phyloP scores from a whole-genome alignment of 2,329 filamentous ascomycete species.

The Furcasterigmium sp. region DNA sequence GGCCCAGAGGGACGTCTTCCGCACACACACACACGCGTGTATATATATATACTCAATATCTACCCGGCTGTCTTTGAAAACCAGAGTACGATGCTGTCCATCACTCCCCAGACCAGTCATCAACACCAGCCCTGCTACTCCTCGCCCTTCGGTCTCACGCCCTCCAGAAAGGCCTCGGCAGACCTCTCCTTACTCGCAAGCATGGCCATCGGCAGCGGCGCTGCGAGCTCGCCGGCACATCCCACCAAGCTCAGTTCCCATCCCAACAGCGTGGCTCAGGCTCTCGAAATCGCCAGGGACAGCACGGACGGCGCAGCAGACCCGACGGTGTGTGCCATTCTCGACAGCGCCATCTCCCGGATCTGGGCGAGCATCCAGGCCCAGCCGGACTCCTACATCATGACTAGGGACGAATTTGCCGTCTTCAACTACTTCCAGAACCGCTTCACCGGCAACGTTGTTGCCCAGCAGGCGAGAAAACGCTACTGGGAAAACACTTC shows the following conservation, averaged over 20 bases:
- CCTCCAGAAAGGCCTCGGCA: slow-evolving; percentile 1
- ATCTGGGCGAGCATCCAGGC: slow-evolving; percentile 65
- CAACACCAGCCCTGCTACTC: slow-evolving; percentile 11
- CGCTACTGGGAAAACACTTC: slow-evolving; percentile 47
- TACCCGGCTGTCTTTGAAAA: background rate
- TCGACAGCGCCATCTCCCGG: slow-evolving; percentile 57
- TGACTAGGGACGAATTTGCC: slow-evolving; percentile 73
- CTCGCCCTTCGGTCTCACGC: slow-evolving; percentile 8
- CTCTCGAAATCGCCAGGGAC: slow-evolving; percentile 72
- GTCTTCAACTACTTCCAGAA: slow-evolving; percentile 81
- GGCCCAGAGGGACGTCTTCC: too few relatives aligned
- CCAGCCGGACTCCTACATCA: slow-evolving; percentile 64
- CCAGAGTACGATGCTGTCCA: slow-evolving; percentile 11
- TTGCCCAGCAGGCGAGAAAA: slow-evolving; percentile 41
- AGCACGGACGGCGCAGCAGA: slow-evolving; percentile 62
- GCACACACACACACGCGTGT: too few relatives aligned
- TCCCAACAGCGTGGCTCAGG: slow-evolving; percentile 51
- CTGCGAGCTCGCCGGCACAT: background rate
- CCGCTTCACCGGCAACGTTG: slow-evolving; percentile 51
- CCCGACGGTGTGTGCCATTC: slow-evolving; percentile 54
- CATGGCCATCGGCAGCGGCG: slow-evolving; percentile 10
- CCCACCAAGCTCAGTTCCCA: background rate
- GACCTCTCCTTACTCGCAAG: slow-evolving; percentile 8
- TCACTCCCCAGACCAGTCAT: slow-evolving; percentile 12
- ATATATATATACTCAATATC: slow-evolving; percentile 5